These are phyloP conservation scores for Colletotrichum cereale DNA, from an alignment of 2,329 filamentous ascomycete genomes.

Conservation along the genomic window DNA sequence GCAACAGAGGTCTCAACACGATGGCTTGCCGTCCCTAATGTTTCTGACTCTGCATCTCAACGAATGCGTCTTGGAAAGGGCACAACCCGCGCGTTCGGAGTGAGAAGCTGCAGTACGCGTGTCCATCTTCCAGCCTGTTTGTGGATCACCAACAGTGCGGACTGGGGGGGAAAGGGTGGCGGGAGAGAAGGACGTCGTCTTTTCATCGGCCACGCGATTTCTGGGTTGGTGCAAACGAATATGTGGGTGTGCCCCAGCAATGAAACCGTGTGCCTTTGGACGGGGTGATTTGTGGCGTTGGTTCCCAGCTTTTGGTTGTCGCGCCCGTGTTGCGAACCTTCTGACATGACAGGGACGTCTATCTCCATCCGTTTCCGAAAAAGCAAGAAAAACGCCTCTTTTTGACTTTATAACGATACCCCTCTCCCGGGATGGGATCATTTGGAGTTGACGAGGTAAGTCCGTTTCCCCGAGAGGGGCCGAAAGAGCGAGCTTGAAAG, in stretches of 20 bases:
- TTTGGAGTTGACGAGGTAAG: constrained; percentile 28
- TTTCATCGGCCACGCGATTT: not conserved
- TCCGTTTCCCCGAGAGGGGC: constrained; percentile 22
- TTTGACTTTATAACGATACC: constrained; percentile 19
- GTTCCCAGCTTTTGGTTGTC: constrained; percentile 8
- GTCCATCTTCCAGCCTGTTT: not conserved
- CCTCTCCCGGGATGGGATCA: constrained; percentile 17
- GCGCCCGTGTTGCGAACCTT: constrained; percentile 2
- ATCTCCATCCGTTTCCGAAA: constrained; percentile 14
- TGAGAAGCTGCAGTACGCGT: not conserved
- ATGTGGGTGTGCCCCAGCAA: not conserved
- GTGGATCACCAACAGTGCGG: constrained; percentile 14
- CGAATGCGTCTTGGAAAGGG: constrained; percentile 1
- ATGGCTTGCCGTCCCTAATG: constrained; percentile 18
- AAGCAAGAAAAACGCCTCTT: not conserved
- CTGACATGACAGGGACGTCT: constrained; percentile 6
- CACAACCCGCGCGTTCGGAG: not conserved
- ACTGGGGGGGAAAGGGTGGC: constrained; percentile 8
- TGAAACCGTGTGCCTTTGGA: not conserved
- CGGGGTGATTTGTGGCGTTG: not conserved
- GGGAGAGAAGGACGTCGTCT: constrained; percentile 9
- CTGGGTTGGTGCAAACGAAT: constrained; percentile 16
- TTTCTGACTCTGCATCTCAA: constrained; percentile 30
- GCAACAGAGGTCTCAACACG: constrained; percentile 18
- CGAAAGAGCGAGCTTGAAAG: not conserved